Base-by-base conservation (phyloP, 768 basidiomycete genomes). In the Suillus spraguei region DNA sequence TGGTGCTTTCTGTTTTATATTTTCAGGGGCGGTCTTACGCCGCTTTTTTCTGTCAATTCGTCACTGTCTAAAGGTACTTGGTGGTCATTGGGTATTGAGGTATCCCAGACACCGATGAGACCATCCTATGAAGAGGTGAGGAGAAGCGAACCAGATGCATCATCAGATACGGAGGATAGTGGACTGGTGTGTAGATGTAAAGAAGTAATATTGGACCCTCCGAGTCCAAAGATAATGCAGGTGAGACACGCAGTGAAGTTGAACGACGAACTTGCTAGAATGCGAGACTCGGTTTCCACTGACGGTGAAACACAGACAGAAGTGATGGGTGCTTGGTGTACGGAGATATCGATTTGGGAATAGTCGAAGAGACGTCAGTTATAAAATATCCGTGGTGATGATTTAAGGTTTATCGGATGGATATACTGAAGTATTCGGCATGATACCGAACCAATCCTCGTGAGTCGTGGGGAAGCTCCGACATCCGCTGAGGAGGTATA, bases 81-180 rank as follows among this genome's bases (percentile, higher is more conserved):
- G 70, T 95, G 91, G 4, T 77, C 68, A 0, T 75, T 68, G 0
- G 93, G 88, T 41, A 91, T 79, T 1, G 72, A 69, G 3, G 87
- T 87, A 64, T 89, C 87, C 90, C 90, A 99, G 4, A 95, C 68
- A 3, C 95, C 93, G 62, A 99, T 82, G 17, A 95, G 80, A 13
- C 85, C 82, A 69, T 99, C 96, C 94, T 95, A 96, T 0, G 91
- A 91, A 0, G 91, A 83, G 0, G 94, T 94, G 44, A 99, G 79
- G 17, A 99, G 78, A 63, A 88, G 84, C 3, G 83, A 79, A 2
- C 90, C 87, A 10, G 80, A 69, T 8, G 73, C 42, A 62, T 86
- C 85, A 0, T 89, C 73, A 0, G 86, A 69, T 46, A 98, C 78
- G 16, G 87, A 89, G 0, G 95, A 89, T 35, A 99, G 77, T 0